Evolutionary conservation across 2,329 filamentous ascomycete genomes (phyloP), one percentile per base, ranked within the genome.

Genomic region (Aspergillus novoparasiticus): DNA sequence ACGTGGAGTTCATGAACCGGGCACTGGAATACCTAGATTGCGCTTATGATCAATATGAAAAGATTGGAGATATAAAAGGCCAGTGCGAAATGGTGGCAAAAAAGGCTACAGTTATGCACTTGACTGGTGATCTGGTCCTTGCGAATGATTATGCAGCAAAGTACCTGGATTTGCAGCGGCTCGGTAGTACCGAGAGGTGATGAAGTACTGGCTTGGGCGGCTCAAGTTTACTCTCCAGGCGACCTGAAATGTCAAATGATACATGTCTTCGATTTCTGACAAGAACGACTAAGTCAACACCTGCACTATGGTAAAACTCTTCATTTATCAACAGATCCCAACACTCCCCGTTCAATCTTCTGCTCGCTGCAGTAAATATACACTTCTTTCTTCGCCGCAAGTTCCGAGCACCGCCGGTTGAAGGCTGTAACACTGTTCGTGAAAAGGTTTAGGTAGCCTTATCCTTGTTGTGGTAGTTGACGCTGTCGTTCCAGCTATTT

Each of bases 391-490:
- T 26, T 39, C 51, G 30, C 32, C 11, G 9, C 19, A 32, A 10
- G 28, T 19, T 55, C n/a, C 19, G 16, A 55, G 8, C 14, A 11
- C 58, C 53, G 48, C 56, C 12, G 46, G 16, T 55, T 57, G 36
- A 50, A 63, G 57, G 55, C 54, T 50, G 45, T 59, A 53, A 51
- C 58, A 45, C 53, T 23, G 48, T 57, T 21, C 32, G 55, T 46
- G 16, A 6, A 57, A 43, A 36, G 43, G 57, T 26, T 78, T 78
- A 81, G 64, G 75, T 77, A 55, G 75, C 71, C 87, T 92, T 93
- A 84, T 96, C 90, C 84, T 90, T 91, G 85, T 96, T 93, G 89
- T 98, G 93, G 85, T 96, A 94, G 89, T 98, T 98, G 85, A 97
- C 93, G 64, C 85, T 86, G 70, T 89, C 85, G 83, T 98, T 98